phyloP scores from a whole-genome alignment of 106 monocot species.

The Dioscorea dumetorum region DNA sequence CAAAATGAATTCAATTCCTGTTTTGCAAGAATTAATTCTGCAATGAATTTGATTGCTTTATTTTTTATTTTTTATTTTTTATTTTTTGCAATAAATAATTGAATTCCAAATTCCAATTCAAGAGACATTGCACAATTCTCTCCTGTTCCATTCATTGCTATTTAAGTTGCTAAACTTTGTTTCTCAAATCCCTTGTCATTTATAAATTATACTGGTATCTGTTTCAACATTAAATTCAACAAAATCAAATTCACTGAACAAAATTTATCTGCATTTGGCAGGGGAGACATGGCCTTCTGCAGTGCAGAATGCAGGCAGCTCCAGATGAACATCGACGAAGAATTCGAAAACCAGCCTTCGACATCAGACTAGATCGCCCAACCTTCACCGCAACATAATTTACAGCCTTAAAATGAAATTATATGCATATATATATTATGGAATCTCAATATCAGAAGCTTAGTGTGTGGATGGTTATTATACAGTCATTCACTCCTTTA shows the following conservation, averaged over 20 bases:
- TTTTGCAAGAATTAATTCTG: too few relatives aligned
- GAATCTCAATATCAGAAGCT: neutral
- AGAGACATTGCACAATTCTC: neutral
- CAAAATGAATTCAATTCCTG: too few relatives aligned
- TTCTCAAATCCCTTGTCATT: neutral
- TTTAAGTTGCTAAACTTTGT: neutral
- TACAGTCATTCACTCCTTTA: neutral
- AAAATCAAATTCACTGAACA: neutral
- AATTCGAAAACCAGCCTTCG: neutral
- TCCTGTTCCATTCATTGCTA: neutral
- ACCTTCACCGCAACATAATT: neutral
- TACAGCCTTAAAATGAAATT: neutral
- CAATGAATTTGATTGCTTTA: too few relatives aligned
- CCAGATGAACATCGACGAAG: neutral
- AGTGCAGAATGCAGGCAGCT: neutral
- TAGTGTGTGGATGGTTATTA: neutral
- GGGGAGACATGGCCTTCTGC: neutral
- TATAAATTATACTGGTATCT: neutral
- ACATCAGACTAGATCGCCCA: neutral
- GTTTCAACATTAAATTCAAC: neutral
- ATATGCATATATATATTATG: neutral
- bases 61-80: too few relatives aligned
- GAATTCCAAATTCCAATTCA: too few relatives aligned
- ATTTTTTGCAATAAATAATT: too few relatives aligned
- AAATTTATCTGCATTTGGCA: neutral